Percentiles rank a stretch among this genome's conserved stretches.
These are phyloP conservation scores for Phytomonas francai DNA, from an alignment of 208 protist species.

Conservation along the genomic window DNA sequence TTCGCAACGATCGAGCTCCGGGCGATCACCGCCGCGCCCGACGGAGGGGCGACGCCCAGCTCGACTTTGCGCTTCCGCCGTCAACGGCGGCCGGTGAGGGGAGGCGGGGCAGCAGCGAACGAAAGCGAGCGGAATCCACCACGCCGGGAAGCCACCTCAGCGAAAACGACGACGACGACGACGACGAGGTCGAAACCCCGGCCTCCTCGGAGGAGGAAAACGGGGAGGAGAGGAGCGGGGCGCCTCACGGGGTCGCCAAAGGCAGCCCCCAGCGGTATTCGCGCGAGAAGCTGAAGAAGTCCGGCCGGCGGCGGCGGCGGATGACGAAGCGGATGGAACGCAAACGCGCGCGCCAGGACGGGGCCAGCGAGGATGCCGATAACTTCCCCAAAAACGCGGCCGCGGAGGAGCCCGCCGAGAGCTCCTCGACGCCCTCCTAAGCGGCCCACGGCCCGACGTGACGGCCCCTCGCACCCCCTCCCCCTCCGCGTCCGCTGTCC, in stretches of 20 bases:
- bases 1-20: no score
- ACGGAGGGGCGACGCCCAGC: no score
- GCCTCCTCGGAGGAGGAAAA: neutral
- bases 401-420: no score
- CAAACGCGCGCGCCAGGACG: neutral
- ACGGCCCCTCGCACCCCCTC: no score
- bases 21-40: no score
- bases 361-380: no score
- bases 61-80: constrained; percentile 15
- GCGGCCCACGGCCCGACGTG: no score
- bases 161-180: neutral
- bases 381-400: no score
- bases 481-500: no score
- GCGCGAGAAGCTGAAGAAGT: constrained; percentile 8
- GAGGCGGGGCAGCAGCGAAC: neutral
- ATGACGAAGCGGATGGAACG: constrained; percentile 11
- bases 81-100: constrained; percentile 13
- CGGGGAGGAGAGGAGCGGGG: neutral
- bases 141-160: no score
- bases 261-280: neutral
- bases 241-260: neutral
- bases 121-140: neutral
- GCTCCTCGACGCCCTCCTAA: no score
- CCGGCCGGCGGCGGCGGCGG: constrained; percentile 12
- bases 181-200: neutral